These are phyloP conservation scores for baker's yeast (Saccharomyces cerevisiae) DNA, from an alignment of 805 yeast genomes.

Conservation along the genomic window DNA sequence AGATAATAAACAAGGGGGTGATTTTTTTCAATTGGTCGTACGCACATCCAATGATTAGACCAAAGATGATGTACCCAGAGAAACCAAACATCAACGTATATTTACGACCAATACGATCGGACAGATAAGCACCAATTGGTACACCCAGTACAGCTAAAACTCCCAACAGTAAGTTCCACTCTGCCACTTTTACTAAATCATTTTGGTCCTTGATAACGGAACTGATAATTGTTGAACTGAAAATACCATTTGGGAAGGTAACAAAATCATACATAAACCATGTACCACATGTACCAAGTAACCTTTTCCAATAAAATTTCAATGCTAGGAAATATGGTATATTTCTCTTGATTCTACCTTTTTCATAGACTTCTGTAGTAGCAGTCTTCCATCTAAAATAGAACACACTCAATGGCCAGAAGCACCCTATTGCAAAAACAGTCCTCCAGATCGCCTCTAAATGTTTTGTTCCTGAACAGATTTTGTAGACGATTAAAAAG, in stretches of 20 bases:
- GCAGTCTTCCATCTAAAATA: conserved; percentile 66
- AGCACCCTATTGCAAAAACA: conserved; percentile 81
- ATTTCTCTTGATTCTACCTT: conserved; percentile 58
- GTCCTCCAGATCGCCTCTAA: conserved; percentile 86
- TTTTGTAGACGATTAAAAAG: conserved; percentile 80
- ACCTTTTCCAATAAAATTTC: conserved; percentile 79
- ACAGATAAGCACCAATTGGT: conserved; percentile 69
- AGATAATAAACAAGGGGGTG: conserved; percentile 73
- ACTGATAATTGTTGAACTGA: conserved; percentile 62
- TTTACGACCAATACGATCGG: conserved; percentile 93
- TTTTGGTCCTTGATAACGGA: conserved; percentile 48
- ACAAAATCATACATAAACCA: conserved; percentile 93
- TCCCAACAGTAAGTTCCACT: conserved; percentile 88
- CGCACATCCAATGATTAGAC: conserved; percentile 74
- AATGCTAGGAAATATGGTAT: conserved; percentile 60
- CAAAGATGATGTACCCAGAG: conserved; percentile 63
- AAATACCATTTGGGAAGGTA: conserved; percentile 79
- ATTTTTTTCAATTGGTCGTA: conserved; percentile 47
- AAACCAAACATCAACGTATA: conserved; percentile 66
- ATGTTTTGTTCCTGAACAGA: conserved; percentile 53
- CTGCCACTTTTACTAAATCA: conserved; percentile 66
- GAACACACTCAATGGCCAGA: conserved; percentile 75
- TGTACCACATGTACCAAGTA: conserved; percentile 58
- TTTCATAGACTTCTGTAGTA: conserved; percentile 65
- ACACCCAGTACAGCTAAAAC: conserved; percentile 88